Evolutionary conservation across 2,329 filamentous ascomycete species (phyloP), one percentile per base, ranked within the genome.

Genomic region (Ceratocystis destructans): DNA sequence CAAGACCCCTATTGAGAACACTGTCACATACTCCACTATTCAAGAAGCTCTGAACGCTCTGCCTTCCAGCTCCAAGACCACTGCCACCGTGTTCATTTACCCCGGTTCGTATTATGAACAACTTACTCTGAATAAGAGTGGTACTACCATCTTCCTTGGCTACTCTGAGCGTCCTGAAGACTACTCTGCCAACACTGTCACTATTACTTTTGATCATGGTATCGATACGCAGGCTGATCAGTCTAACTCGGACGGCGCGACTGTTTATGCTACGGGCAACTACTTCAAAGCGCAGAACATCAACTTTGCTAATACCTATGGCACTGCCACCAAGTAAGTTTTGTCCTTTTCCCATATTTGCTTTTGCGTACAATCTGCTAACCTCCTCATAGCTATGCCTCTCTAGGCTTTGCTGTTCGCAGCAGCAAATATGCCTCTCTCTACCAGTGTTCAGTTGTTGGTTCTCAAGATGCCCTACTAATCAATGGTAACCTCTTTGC

Each of bases 231-330:
- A 64, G 62, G 62, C 62, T 17, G 62, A 64, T 10, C 69, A 77
- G 48, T 79, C 72, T 70, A 82, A 87, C 69, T 84, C 87, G 69
- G 72, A 73, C 66, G 84, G 77, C 0, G 78, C 75, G 0, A 79
- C 78, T 0, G 73, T 81, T 28, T 73, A 77, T 8, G 75, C 79
- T 33, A 75, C 76, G 70, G 77, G 80, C 0, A 71, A 73, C 6
- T 79, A 82, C 70, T 78, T 86, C 67, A 82, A 80, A 70, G 74
- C 86, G 15, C 87, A 87, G 75, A 87, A 87, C 69, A 76, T 87
- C 72, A 83, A 81, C 65, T 74, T 81, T n/a, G 73, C 74, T 15
- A 81, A 81, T 69, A 75, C 74, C 0, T 79, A 62, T 15, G 61
- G 61, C 3, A 62, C 61, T 22, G 33, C 33, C 22, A 20, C 33